These are phyloP conservation scores for Chrysosporium keratinophilum DNA, from an alignment of 2,329 filamentous ascomycete genomes.

Conservation along the genomic window DNA sequence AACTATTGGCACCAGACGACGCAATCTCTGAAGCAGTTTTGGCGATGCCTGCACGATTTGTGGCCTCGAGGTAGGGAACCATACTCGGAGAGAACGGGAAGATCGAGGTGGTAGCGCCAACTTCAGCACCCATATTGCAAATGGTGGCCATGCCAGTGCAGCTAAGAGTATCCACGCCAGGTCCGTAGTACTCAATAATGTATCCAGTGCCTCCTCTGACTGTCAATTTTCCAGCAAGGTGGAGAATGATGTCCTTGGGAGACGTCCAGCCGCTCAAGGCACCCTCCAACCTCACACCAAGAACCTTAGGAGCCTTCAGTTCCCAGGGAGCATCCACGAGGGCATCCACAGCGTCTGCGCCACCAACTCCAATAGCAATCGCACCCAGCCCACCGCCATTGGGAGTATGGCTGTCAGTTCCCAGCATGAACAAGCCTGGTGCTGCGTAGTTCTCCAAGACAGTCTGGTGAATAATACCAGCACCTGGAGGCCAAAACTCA, in stretches of 20 bases:
- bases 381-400: slow-evolving; percentile 92
- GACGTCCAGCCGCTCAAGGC: slow-evolving; percentile 81
- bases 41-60: slow-evolving; percentile 63
- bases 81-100: slow-evolving; percentile 87
- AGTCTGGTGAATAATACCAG: slow-evolving; percentile 94
- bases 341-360: slow-evolving; percentile 93
- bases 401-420: slow-evolving; percentile 93
- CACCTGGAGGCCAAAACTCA: slow-evolving; percentile 90
- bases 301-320: slow-evolving; percentile 81
- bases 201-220: slow-evolving; percentile 89
- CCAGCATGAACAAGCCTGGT: slow-evolving; percentile 97
- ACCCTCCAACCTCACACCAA: slow-evolving; percentile 76
- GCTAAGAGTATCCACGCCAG: slow-evolving; percentile 79
- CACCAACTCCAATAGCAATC: slow-evolving; percentile 92
- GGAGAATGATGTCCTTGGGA: slow-evolving; percentile 90
- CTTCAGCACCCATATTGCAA: slow-evolving; percentile 80
- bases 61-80: slow-evolving; percentile 74
- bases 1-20: slow-evolving; percentile 48
- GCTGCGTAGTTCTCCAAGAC: slow-evolving; percentile 95
- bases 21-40: slow-evolving; percentile 54
- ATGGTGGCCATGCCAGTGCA: slow-evolving; percentile 88
- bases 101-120: slow-evolving; percentile 87
- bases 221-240: slow-evolving; percentile 78
- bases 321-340: slow-evolving; percentile 96
- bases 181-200: slow-evolving; percentile 88